Evolutionary conservation across 2,329 filamentous ascomycete species (phyloP).

Genomic region (Acrocalymma vagum): DNA sequence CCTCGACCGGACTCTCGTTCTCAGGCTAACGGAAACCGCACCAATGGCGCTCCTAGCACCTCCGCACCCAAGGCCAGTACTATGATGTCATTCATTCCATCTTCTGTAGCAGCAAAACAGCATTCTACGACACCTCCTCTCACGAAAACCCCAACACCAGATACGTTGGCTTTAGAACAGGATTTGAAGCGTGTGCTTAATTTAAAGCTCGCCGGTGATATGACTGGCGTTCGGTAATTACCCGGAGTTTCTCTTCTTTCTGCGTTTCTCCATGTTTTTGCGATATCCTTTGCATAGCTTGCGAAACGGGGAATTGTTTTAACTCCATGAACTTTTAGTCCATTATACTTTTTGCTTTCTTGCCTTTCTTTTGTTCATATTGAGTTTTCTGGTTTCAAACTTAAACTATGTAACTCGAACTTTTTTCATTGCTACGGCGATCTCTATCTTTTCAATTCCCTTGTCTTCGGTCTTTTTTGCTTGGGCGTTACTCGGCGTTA

Average conservation of each 20-base stretch:
- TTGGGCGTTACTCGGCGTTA: conserved; percentile 28
- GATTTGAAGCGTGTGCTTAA: conserved; percentile 48
- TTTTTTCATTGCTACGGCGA: too few species aligned
- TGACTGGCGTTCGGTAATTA: conserved; percentile 30
- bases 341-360: conserved; percentile 20
- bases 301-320: conserved; percentile 24
- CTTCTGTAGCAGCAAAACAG: conserved; percentile 46
- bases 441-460: conserved; percentile 27
- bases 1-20: conserved; percentile 33
- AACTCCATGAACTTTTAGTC: too few species aligned
- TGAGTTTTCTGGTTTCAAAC: conserved; percentile 20
- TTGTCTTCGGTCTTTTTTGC: conserved; percentile 24
- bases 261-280: conserved; percentile 11
- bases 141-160: conserved; percentile 21
- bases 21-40: conserved; percentile 20
- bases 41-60: conserved; percentile 20
- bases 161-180: conserved; percentile 41
- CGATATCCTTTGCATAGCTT: conserved; percentile 36
- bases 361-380: conserved; percentile 33
- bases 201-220: conserved; percentile 30
- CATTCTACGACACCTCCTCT: conserved; percentile 25
- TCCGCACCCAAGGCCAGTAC: conserved; percentile 29
- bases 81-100: conserved; percentile 45
- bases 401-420: too few species aligned
- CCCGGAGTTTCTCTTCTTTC: conserved; percentile 12